Conservation (phyloP, 1,284 basidiomycete species). For the Ustilago loliicola region DNA sequence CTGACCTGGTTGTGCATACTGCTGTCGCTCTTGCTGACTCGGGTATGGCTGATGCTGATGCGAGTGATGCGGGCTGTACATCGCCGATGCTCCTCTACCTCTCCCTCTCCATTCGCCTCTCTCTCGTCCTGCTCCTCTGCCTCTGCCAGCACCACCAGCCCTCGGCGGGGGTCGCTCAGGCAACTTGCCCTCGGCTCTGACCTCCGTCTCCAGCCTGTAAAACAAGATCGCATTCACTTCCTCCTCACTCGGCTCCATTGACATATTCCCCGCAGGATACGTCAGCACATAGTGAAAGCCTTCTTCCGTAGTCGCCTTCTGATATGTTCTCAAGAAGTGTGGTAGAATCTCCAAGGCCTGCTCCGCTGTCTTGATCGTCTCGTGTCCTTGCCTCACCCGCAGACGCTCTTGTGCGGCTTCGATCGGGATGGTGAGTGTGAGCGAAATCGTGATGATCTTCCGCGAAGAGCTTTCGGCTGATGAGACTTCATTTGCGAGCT, state of each 20-base stretch:
- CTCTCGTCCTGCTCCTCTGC: slow-evolving; percentile 14
- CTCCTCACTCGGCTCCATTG: slow-evolving; percentile 18
- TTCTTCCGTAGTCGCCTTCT: slow-evolving; percentile 36
- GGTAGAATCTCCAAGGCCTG: slow-evolving; percentile 36
- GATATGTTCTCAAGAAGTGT: slow-evolving; percentile 39
- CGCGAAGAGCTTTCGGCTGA: background rate
- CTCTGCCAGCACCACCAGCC: slow-evolving; percentile 16
- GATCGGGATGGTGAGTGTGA: slow-evolving; percentile 44
- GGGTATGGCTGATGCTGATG: slow-evolving; percentile 24
- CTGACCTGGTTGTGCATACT: background rate
- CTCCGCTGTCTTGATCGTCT: slow-evolving; percentile 42
- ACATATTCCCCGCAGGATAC: slow-evolving; percentile 30
- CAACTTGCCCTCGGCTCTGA: slow-evolving; percentile 24
- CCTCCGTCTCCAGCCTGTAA: slow-evolving; percentile 14
- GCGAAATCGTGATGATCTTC: slow-evolving; percentile 33
- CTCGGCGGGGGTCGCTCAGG: slow-evolving; percentile 34
- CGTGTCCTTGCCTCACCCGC: slow-evolving; percentile 31
- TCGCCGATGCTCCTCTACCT: slow-evolving; percentile 24
- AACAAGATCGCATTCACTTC: slow-evolving; percentile 32
- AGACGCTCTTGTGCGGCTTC: slow-evolving; percentile 28
- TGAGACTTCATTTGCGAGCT: slow-evolving; percentile 28
- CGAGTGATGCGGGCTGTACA: slow-evolving; percentile 27
- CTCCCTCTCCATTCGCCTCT: slow-evolving; percentile 18
- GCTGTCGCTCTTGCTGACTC: background rate
- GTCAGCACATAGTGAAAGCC: slow-evolving; percentile 40